phyloP scores from a whole-genome alignment of 805 yeast species.

The Komagataella phaffii region DNA sequence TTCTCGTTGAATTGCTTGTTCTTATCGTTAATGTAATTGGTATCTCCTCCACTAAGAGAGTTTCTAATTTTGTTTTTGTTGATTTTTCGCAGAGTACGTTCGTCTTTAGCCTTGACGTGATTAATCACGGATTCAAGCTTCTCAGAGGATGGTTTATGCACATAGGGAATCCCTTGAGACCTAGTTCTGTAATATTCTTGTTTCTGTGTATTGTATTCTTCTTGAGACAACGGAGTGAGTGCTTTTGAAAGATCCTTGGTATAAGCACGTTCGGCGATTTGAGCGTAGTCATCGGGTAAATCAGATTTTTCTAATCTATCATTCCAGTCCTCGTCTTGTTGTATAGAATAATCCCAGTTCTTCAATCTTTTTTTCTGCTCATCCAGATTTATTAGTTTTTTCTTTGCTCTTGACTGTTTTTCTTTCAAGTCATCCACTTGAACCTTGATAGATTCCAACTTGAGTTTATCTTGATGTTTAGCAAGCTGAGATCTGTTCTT shows the following conservation, averaged over 20 bases:
- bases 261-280: not conserved
- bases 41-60: constrained; percentile 15
- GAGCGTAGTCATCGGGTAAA: not conserved
- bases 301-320: not conserved
- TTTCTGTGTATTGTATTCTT: not conserved
- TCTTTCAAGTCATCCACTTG: not conserved
- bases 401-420: not conserved
- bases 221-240: not conserved
- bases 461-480: not conserved
- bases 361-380: not conserved
- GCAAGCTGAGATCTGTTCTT: not conserved
- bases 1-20: constrained; percentile 66
- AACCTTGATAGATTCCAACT: not conserved
- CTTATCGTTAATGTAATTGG: constrained; percentile 49
- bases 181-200: not conserved
- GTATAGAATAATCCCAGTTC: not conserved
- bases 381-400: not conserved
- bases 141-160: not conserved
- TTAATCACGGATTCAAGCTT: not conserved
- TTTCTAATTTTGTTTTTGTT: not conserved
- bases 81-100: not conserved
- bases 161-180: not conserved
- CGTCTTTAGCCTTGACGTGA: not conserved
- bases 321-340: not conserved
- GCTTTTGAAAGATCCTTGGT: not conserved